Evolutionary conservation across 2,329 filamentous ascomycete genomes (phyloP), one percentile per base, ranked within the genome.

Genomic region (Diaporthe vaccinii): DNA sequence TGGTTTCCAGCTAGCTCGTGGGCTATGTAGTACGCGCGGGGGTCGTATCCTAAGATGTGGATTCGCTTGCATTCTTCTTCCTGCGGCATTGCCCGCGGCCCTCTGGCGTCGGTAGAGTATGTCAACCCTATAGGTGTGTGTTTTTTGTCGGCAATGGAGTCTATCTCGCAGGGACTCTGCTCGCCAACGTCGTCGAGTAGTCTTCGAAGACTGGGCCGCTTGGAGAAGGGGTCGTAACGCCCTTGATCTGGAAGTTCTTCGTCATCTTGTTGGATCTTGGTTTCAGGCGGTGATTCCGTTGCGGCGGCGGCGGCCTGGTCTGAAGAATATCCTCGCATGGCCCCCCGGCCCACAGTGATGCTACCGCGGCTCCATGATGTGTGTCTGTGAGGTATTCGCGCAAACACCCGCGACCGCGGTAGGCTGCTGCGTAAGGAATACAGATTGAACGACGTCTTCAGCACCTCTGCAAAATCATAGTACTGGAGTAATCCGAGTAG

Each of bases 331-430:
- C 61, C 58, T 58, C 70, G 72, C 41, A 57, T 83, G 84, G 84
- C 84, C 83, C 82, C 85, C 84, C 85, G 84, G 85, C 84, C 85
- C 78, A 67, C 83, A 76, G 59, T 65, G 39, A 77, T 81, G 84
- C 82, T 84, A 86, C 82, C 83, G 82, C 69, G 80, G 75, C 75
- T 81, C 83, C 85, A 86, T 86, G 73, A 73, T 77, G 75, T 76
- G 80, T 82, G 79, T 79, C 79, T 84, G 81, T 80, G 80, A 80
- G 82, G 83, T 84, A 85, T 85, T 82, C 82, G 83, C 81, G 81
- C 81, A 82, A 84, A 82, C 82, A 83, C 83, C 84, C 85, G 84
- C 84, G 81, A 82, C 74, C 82, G 84, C 82, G 85, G 83, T 81
- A 82, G 80, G 79, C 80, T 80, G 80, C 81, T 80, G 77, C 77